Evolutionary conservation across 1,284 basidiomycete species (phyloP).

Genomic region (Fomitopsis palustris): DNA sequence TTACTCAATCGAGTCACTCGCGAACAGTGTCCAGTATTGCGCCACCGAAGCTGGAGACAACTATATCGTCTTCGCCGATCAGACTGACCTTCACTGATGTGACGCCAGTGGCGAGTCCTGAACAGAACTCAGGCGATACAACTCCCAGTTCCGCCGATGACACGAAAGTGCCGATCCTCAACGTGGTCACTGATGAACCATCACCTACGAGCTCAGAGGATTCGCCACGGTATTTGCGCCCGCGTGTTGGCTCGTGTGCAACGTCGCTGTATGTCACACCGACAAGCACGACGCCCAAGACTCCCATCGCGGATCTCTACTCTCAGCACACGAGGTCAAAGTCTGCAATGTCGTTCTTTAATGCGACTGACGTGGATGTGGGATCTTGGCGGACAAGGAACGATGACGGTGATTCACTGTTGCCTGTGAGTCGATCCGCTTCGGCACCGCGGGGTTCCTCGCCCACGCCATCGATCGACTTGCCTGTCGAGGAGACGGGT

Average conservation of each 20-base stretch:
- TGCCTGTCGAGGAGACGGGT: conserved; percentile 34
- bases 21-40: conserved; percentile 29
- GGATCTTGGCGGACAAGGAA: background rate
- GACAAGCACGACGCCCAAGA: conserved; percentile 23
- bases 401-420: background rate
- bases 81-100: conserved; percentile 36
- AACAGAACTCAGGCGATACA: background rate
- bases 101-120: background rate
- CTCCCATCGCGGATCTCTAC: conserved; percentile 47
- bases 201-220: background rate
- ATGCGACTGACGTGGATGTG: conserved; percentile 24
- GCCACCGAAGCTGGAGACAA: conserved; percentile 48
- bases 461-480: conserved; percentile 23
- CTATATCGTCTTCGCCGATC: conserved; percentile 45
- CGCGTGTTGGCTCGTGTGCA: conserved; percentile 22
- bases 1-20: background rate
- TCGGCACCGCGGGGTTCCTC: conserved; percentile 19
- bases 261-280: conserved; percentile 27
- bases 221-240: conserved; percentile 3
- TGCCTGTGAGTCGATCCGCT: conserved; percentile 11
- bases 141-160: background rate
- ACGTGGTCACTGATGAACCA: background rate
- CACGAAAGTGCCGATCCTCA: background rate
- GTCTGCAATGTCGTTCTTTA: conserved; percentile 33
- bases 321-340: conserved; percentile 24